A percentile compares a stretch with the other conserved stretches of the same genome.
Evolutionary conservation across 805 yeast species (phyloP).

Genomic region (Nakazawaea populi): DNA sequence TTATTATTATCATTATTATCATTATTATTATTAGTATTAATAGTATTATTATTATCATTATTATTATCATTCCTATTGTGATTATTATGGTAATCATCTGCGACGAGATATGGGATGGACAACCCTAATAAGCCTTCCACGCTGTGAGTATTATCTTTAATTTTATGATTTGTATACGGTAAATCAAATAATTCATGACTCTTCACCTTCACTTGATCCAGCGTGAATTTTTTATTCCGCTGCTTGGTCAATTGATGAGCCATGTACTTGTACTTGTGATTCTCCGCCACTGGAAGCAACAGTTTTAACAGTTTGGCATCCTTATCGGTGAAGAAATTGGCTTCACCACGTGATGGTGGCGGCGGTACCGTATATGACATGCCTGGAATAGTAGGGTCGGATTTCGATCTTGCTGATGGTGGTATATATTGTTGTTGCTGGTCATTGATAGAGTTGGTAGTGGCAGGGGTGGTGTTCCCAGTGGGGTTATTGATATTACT

Average conservation of each 20-base stretch:
- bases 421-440: too few relatives aligned
- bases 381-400: background rate
- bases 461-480: too few relatives aligned
- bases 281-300: slow-evolving; percentile 2
- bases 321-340: slow-evolving; percentile 5
- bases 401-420: background rate
- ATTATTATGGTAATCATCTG: background rate
- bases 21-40: too few relatives aligned
- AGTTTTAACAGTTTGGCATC: slow-evolving; percentile 2
- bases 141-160: background rate
- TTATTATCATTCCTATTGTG: background rate
- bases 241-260: slow-evolving; percentile 3
- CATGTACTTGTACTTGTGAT: slow-evolving; percentile 7
- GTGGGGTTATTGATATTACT: background rate
- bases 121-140: slow-evolving; percentile 9
- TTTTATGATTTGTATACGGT: background rate
- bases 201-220: slow-evolving; percentile 3
- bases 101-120: slow-evolving; percentile 8
- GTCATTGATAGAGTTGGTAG: too few relatives aligned
- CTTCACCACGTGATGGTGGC: background rate
- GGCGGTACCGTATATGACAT: background rate
- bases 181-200: slow-evolving; percentile 7
- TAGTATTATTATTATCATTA: too few relatives aligned
- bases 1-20: too few relatives aligned
- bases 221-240: slow-evolving; percentile 4